Percentiles rank a stretch among this genome's conserved stretches.
Evolutionary conservation across 495 filamentous ascomycete genomes (phyloP).

Genomic region (Cryomyces minteri): DNA sequence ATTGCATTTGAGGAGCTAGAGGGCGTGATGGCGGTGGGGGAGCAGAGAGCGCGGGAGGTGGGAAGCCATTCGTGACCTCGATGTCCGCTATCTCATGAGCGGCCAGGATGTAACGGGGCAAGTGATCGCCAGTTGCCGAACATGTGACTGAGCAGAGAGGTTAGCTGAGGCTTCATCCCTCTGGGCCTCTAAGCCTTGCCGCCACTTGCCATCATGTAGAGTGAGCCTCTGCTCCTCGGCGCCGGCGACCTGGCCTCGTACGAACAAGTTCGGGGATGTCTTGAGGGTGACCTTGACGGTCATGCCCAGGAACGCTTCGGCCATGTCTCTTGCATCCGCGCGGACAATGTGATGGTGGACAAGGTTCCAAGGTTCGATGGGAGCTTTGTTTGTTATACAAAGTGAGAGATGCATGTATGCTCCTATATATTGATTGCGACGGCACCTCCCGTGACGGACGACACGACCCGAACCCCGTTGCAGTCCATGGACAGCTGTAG

Average conservation of each 20-base stretch:
- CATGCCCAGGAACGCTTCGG: constrained; percentile 57
- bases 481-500: no score
- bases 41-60: neutral
- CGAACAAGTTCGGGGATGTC: constrained; percentile 40
- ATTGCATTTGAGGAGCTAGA: neutral
- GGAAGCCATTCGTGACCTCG: constrained; percentile 19
- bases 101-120: constrained; percentile 32
- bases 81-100: constrained; percentile 39
- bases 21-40: neutral
- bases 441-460: no score
- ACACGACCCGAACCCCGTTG: no score
- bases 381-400: no score
- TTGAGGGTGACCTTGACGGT: constrained; percentile 58
- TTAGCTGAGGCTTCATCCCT: neutral
- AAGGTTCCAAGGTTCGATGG: no score
- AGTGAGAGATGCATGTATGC: no score
- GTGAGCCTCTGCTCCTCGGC: constrained; percentile 53
- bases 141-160: constrained; percentile 16
- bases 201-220: constrained; percentile 52
- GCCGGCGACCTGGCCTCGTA: constrained; percentile 56
- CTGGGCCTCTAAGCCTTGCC: neutral
- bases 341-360: no score
- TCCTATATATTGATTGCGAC: no score
- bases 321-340: constrained; percentile 23
- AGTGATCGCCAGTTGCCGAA: constrained; percentile 26